Conservation (phyloP, 2,329 filamentous ascomycete genomes). For the Aspergillus carbonarius region DNA sequence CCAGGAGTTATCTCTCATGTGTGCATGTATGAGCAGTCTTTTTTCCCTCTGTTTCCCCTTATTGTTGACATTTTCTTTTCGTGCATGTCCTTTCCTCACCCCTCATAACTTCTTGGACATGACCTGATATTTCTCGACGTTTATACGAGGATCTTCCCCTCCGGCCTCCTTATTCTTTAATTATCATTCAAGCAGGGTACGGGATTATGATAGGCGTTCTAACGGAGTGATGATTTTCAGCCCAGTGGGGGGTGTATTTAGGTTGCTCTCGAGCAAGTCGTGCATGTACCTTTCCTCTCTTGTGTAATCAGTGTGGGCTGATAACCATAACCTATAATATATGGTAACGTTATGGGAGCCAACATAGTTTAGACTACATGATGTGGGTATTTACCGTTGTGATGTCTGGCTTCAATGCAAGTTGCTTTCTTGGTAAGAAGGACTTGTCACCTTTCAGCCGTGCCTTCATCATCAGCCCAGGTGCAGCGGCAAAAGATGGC, state of each 20-base stretch:
- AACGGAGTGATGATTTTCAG: slow-evolving; percentile 1
- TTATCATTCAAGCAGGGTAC: slow-evolving; percentile 6
- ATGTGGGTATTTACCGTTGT: too few relatives aligned
- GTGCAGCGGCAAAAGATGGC: not conserved
- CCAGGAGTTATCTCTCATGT: not conserved
- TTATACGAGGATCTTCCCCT: slow-evolving; percentile 6
- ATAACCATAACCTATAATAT: slow-evolving; percentile 9
- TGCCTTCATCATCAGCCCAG: not conserved
- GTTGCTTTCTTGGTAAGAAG: too few relatives aligned
- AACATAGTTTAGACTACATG: too few relatives aligned
- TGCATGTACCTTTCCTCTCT: slow-evolving; percentile 9
- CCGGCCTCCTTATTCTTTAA: slow-evolving; percentile 9
- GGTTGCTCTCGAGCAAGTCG: slow-evolving; percentile 8
- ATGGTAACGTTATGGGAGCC: slow-evolving; percentile 2
- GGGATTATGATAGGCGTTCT: slow-evolving; percentile 10
- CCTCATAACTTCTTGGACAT: slow-evolving; percentile 17
- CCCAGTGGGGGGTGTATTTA: slow-evolving; percentile 3
- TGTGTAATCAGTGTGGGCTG: slow-evolving; percentile 2
- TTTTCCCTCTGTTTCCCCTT: not conserved
- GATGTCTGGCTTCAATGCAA: too few relatives aligned
- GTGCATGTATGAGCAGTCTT: not conserved
- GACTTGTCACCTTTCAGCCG: too few relatives aligned
- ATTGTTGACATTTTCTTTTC: not conserved
- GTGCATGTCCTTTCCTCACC: not conserved
- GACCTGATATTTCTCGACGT: not conserved